phyloP scores from a whole-genome alignment of 148 eudicot genomes.

The Vaccinium macrocarpon region DNA sequence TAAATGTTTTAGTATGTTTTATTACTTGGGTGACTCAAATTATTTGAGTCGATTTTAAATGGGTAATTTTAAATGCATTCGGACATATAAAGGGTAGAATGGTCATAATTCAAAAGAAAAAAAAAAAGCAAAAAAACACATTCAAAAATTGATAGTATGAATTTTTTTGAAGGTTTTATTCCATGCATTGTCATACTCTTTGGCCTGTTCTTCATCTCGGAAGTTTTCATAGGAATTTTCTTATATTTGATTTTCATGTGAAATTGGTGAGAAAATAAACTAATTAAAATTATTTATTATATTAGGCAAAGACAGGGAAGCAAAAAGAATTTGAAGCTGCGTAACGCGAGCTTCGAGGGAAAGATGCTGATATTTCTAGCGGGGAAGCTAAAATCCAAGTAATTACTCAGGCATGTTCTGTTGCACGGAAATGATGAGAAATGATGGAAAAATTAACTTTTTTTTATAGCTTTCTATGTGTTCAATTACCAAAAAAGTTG shows the following conservation, averaged over 20 bases:
- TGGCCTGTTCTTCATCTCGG: slow-evolving; percentile 80
- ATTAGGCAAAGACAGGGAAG: slow-evolving; percentile 64
- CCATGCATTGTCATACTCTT: slow-evolving; percentile 60
- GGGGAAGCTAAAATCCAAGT: slow-evolving; percentile 71
- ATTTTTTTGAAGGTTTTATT: slow-evolving; percentile 42
- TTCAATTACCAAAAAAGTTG: no score
- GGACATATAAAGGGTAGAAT: no score
- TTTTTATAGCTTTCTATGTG: no score
- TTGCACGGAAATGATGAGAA: no score
- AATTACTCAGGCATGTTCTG: neutral
- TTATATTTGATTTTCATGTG: no score
- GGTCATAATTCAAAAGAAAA: no score
- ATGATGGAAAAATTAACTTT: no score
- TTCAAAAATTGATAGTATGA: neutral
- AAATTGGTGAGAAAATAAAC: neutral
- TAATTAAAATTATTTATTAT: neutral
- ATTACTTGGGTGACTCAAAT: no score
- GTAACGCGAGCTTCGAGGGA: slow-evolving; percentile 60
- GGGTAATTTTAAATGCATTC: no score
- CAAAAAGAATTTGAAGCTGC: slow-evolving; percentile 56
- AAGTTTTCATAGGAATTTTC: slow-evolving; percentile 22
- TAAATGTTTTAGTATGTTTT: slow-evolving; percentile 13
- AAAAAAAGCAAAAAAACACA: neutral
- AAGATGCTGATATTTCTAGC: slow-evolving; percentile 49
- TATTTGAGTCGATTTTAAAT: no score